phyloP scores from a whole-genome alignment of 169 alveolate genomes.

The Cryptosporidium sp. region DNA sequence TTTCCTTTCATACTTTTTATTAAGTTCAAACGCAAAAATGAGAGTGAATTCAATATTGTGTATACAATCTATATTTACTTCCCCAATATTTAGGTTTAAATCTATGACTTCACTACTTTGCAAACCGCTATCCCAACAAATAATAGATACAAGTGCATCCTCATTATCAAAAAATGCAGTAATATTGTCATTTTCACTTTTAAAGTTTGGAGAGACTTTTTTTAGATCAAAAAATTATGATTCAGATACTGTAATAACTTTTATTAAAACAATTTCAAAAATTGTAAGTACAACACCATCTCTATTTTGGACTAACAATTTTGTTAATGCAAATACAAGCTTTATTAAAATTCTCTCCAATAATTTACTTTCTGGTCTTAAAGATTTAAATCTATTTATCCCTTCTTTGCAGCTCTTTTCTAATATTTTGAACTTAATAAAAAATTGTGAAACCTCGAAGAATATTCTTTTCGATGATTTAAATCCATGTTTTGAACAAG shows the following conservation, averaged over 20 bases:
- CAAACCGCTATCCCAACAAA: not conserved
- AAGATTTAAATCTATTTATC: slow-evolving; percentile 13
- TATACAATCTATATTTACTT: slow-evolving; percentile 54
- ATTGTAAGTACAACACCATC: slow-evolving; percentile 42
- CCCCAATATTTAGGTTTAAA: slow-evolving; percentile 60
- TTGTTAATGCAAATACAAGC: not conserved
- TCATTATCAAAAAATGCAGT: slow-evolving; percentile 23
- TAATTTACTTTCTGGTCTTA: not conserved
- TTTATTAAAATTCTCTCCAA: slow-evolving; percentile 27
- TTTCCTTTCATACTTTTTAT: slow-evolving; percentile 29
- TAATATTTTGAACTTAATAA: slow-evolving; percentile 22
- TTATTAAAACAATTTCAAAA: slow-evolving; percentile 37
- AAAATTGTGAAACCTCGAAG: not conserved
- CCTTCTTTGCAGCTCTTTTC: slow-evolving; percentile 64
- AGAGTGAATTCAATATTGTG: slow-evolving; percentile 38
- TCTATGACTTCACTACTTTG: slow-evolving; percentile 11
- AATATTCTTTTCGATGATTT: not conserved
- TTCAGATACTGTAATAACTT: slow-evolving; percentile 17
- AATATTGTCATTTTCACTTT: not conserved
- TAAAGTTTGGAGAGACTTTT: slow-evolving; percentile 13
- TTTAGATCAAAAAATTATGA: slow-evolving; percentile 9
- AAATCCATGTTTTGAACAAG: slow-evolving; percentile 2
- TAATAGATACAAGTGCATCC: slow-evolving; percentile 20
- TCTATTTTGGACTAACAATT: slow-evolving; percentile 42
- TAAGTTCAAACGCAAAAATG: slow-evolving; percentile 23